These are phyloP conservation scores for Acanthamoeba triangularis DNA, from an alignment of 208 protist genomes.

Conservation along the genomic window DNA sequence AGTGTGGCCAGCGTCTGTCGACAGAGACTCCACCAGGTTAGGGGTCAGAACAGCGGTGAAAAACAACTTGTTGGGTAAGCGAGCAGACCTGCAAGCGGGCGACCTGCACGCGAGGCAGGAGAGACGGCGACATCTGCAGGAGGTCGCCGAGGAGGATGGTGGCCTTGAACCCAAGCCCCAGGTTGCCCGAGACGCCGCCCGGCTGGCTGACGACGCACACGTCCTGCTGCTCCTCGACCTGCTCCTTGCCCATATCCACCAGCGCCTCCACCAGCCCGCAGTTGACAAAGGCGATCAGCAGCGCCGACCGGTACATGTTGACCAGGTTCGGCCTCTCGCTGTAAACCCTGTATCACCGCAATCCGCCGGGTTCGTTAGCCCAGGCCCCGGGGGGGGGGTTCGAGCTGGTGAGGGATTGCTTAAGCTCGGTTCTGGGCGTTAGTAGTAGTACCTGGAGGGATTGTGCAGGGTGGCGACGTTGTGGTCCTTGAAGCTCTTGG, in stretches of 20 bases:
- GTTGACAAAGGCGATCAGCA: constrained; percentile 82
- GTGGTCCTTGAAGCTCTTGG: constrained; percentile 67
- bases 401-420: not conserved
- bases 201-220: not conserved
- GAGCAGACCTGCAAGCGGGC: constrained; percentile 55
- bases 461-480: not conserved
- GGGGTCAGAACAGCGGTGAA: not conserved
- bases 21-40: not conserved
- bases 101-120: constrained; percentile 79
- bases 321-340: constrained; percentile 79
- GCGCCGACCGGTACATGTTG: constrained; percentile 78
- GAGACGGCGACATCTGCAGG: constrained; percentile 77
- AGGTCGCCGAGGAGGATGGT: constrained; percentile 82
- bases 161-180: constrained; percentile 67
- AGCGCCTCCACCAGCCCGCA: constrained; percentile 82
- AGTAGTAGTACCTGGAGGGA: not conserved
- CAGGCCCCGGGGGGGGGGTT: not conserved
- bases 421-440: too few species aligned
- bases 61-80: not conserved
- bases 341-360: not conserved
- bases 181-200: not conserved
- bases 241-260: constrained; percentile 78
- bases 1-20: constrained; percentile 2
- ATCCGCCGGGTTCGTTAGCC: not conserved
- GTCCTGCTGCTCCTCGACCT: constrained; percentile 18